Conservation (phyloP, 2,329 filamentous ascomycete species). For the Claviceps sp. region DNA sequence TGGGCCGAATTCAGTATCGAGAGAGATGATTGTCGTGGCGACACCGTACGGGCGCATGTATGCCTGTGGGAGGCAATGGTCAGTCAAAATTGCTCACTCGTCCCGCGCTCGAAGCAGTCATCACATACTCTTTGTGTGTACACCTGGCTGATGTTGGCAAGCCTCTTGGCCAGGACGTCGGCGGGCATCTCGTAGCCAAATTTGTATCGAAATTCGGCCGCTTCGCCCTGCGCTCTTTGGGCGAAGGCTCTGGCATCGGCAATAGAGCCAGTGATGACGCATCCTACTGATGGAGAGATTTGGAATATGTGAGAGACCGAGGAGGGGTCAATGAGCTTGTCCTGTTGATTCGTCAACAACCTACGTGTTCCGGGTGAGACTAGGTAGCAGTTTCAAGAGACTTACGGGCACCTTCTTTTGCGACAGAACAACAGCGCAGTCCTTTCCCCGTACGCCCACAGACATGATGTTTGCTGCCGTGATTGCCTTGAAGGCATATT, state of each 20-base stretch:
- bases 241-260: conserved; percentile 91
- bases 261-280: conserved; percentile 97
- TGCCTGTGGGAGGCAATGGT: conserved; percentile 36
- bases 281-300: conserved; percentile 89
- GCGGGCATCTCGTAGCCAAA: conserved; percentile 99
- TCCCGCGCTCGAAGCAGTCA: neutral
- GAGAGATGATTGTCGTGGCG: conserved; percentile 84
- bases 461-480: conserved; percentile 99
- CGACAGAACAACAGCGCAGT: conserved; percentile 91
- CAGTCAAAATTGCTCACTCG: neutral
- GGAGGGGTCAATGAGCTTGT: conserved; percentile 95
- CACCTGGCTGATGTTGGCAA: conserved; percentile 98
- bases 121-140: conserved; percentile 80
- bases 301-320: conserved; percentile 97
- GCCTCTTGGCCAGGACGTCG: conserved; percentile 86
- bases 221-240: conserved; percentile 85
- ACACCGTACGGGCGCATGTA: conserved; percentile 98
- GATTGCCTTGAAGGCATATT: conserved; percentile 99
- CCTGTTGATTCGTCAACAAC: conserved; percentile 36
- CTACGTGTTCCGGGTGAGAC: no score
- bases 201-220: conserved; percentile 96
- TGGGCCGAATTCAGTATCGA: conserved; percentile 83
- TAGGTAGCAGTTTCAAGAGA: neutral
- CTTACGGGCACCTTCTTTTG: conserved; percentile 99
- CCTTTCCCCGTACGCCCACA: conserved; percentile 87